Base-by-base conservation (phyloP, 352 stramenopile species). In the Plasmopara muralis region DNA sequence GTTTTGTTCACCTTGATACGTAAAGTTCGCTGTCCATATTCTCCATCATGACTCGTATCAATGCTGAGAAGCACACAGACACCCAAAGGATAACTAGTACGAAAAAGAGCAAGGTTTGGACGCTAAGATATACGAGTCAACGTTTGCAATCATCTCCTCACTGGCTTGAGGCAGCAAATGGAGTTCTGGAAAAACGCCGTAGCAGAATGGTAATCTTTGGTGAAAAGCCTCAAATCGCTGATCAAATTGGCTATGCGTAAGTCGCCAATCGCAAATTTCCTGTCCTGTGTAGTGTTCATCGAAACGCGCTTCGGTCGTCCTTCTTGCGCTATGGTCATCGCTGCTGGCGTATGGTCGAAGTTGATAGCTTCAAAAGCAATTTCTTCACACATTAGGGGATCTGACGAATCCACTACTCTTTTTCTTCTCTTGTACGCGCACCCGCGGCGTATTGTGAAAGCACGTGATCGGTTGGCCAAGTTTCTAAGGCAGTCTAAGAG, bases 331-430 rank as follows among this genome's bases (percentile, higher is more conserved):
- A 83, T 77, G 20, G 80, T 51, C 40, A 81, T 72, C 2, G 69
- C 58, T 16, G 72, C 70, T 3, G 74, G 74, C 8, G 74, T 72
- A 52, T 85, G 83, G 57, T 85, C 74, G 39, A 85, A 85, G 55
- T 82, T 76, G 0, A 85, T 58, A 18, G 60, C 69, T 4, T 70
- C 72, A 12, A 67, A 60, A 10, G 66, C 72, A 47, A 85, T 85
- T 20, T 72, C 74, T 55, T 85, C 74, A 55, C 82, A 85, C 67
- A 85, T 75, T n/a, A 53, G 30, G 93, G 85, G 37, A 88, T 89
- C 64, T 97, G 96, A 15, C 92, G 79, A 42, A 98, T 87, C 94
- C 94, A 98, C 53, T 87, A 71, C 62, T 97, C 91, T 33, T 93
- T 93, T 39, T 96, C 84, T 6, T 94, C 73, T 8, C 74, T 65